These are phyloP conservation scores for Psophocarpus tetragonolobus DNA, from an alignment of 306 rosid species.

Conservation along the genomic window DNA sequence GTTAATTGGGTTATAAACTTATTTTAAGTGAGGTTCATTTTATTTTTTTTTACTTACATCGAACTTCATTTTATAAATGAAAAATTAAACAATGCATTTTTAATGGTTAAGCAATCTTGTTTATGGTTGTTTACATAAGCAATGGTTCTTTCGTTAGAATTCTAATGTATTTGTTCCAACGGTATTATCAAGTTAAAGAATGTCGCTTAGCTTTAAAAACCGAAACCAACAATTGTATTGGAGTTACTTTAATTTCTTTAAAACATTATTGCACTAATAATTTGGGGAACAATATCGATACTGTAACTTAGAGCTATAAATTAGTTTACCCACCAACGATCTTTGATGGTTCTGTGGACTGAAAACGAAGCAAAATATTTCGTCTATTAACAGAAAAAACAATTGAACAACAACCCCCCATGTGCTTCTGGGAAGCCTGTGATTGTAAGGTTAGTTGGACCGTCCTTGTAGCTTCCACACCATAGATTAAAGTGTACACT, in stretches of 20 bases:
- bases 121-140: too few relatives aligned
- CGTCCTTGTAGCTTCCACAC: conserved; percentile 35
- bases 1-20: too few relatives aligned
- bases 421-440: conserved; percentile 35
- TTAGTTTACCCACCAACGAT: background rate
- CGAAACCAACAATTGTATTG: background rate
- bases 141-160: too few relatives aligned
- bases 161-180: background rate
- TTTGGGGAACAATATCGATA: too few relatives aligned
- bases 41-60: too few relatives aligned
- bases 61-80: too few relatives aligned
- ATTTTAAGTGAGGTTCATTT: too few relatives aligned
- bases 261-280: background rate
- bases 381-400: background rate
- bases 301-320: conserved; percentile 1
- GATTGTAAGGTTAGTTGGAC: conserved; percentile 44
- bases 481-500: background rate
- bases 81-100: too few relatives aligned
- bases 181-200: background rate
- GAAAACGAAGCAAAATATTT: conserved; percentile 38
- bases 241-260: background rate
- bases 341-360: conserved; percentile 12
- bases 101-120: too few relatives aligned
- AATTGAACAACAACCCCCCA: conserved; percentile 38
- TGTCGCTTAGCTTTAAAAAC: background rate